Conservation (phyloP, 2,329 filamentous ascomycete genomes). For the Ascochyta viciae-villosae region DNA sequence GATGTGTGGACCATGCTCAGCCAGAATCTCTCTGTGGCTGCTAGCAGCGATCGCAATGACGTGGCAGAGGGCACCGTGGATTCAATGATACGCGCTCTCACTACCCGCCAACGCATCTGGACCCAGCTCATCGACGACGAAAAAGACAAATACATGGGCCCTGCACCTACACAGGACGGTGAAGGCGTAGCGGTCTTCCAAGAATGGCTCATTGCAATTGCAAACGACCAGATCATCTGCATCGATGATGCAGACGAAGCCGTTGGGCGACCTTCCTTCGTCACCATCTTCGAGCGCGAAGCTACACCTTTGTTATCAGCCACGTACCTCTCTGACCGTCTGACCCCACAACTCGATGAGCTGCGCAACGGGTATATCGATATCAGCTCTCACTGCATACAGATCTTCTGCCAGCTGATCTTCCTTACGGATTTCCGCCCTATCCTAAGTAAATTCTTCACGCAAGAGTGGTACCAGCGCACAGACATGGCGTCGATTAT, state of each 20-base stretch:
- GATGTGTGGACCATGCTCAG: slow-evolving; percentile 98
- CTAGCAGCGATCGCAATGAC: slow-evolving; percentile 83
- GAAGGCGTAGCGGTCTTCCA: slow-evolving; percentile 77
- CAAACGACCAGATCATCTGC: slow-evolving; percentile 98
- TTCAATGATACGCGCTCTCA: slow-evolving; percentile 89
- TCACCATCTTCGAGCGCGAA: slow-evolving; percentile 84
- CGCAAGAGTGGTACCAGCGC: slow-evolving; percentile 82
- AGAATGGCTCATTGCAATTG: slow-evolving; percentile 95
- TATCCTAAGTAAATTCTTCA: slow-evolving; percentile 91
- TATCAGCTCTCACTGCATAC: slow-evolving; percentile 90
- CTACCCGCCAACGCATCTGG: slow-evolving; percentile 83
- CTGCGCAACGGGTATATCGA: slow-evolving; percentile 94
- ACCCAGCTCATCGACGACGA: slow-evolving; percentile 89
- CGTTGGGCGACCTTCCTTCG: slow-evolving; percentile 75
- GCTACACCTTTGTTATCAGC: slow-evolving; percentile 82
- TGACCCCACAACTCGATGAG: slow-evolving; percentile 73
- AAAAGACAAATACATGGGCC: slow-evolving; percentile 70
- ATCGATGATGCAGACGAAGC: slow-evolving; percentile 77
- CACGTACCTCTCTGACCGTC: slow-evolving; percentile 72
- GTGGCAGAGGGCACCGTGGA: slow-evolving; percentile 95
- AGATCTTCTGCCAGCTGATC: slow-evolving; percentile 83
- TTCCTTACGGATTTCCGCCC: slow-evolving; percentile 87
- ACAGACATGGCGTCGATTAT: slow-evolving; percentile 93
- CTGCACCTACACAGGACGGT: slow-evolving; percentile 64
- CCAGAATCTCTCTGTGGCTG: slow-evolving; percentile 87